These are phyloP conservation scores for Gracilaria domingensis DNA, from an alignment of 23 red algal genomes.

Conservation along the genomic window DNA sequence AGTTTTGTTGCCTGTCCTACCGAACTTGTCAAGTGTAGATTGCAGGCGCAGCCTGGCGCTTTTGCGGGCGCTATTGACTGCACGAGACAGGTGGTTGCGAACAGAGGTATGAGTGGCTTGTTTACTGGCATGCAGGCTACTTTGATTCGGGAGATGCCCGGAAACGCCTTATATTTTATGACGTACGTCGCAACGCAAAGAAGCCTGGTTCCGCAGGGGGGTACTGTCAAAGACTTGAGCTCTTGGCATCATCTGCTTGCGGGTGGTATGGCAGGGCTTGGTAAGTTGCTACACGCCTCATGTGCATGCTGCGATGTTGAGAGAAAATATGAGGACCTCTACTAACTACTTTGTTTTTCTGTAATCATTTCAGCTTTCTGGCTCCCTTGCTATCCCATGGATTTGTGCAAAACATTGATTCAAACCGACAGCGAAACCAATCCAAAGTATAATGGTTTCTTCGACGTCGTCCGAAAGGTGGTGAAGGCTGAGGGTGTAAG, in stretches of 20 bases:
- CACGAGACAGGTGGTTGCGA: conserved; percentile 71
- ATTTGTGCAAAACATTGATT: conserved; percentile 85
- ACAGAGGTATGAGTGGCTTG: conserved; percentile 70
- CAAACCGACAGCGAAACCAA: conserved; percentile 85
- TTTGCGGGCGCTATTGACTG: conserved; percentile 79
- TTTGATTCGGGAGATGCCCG: conserved; percentile 79
- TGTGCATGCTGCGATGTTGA: no score
- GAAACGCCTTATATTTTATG: conserved; percentile 80
- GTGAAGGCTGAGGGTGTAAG: conserved; percentile 66
- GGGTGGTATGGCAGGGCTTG: conserved; percentile 80
- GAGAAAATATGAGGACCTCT: no score
- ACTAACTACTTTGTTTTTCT: no score
- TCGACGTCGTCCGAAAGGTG: conserved; percentile 70
- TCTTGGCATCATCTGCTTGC: conserved; percentile 60
- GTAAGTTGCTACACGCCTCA: conserved; percentile 10
- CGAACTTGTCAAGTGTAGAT: conserved; percentile 87
- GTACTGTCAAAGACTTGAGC: conserved; percentile 52
- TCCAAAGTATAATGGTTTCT: conserved; percentile 71
- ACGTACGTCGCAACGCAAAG: conserved; percentile 70
- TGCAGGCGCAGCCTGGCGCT: conserved; percentile 75
- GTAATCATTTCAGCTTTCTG: conserved; percentile 33
- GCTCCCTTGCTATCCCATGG: conserved; percentile 77
- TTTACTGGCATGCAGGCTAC: conserved; percentile 82
- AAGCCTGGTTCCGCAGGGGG: conserved; percentile 25
- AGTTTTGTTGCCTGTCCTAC: conserved; percentile 88